Conservation (phyloP, 2,329 filamentous ascomycete genomes). For the Colletotrichum lini region DNA sequence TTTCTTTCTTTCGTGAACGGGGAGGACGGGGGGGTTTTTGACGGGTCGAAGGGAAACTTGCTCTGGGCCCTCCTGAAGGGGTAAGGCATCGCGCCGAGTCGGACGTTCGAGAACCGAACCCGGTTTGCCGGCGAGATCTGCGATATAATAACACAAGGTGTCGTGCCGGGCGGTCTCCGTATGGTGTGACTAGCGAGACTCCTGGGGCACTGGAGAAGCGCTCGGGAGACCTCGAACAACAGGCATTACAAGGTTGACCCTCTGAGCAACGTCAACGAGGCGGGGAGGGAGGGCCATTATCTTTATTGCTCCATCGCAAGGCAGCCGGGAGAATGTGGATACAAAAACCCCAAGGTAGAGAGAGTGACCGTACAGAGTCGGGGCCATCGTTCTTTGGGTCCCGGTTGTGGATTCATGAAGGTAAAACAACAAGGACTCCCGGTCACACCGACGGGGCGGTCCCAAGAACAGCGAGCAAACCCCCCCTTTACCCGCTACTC, state of each 20-base stretch:
- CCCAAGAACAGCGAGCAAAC: not conserved
- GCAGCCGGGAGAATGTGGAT: conserved; percentile 9
- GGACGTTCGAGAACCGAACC: not conserved
- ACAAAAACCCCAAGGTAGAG: conserved; percentile 19
- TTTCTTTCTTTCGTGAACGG: no score
- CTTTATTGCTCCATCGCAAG: conserved; percentile 17
- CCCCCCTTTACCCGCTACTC: not conserved
- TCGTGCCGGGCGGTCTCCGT: not conserved
- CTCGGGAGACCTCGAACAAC: not conserved
- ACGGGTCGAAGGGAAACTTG: not conserved
- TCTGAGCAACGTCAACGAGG: not conserved
- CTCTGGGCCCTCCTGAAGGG: conserved; percentile 5
- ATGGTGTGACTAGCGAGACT: not conserved
- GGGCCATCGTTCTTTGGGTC: not conserved
- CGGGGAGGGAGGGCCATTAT: conserved; percentile 5
- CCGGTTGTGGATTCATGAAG: conserved; percentile 6
- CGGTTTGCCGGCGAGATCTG: not conserved
- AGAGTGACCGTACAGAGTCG: not conserved
- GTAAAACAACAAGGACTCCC: conserved; percentile 14
- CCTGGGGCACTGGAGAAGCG: not conserved
- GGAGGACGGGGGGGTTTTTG: no score
- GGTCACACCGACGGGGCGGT: conserved; percentile 1
- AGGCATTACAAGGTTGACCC: conserved; percentile 1
- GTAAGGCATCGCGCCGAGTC: conserved; percentile 7
- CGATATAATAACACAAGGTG: not conserved